Base-by-base conservation (phyloP, 2,329 filamentous ascomycete genomes). In the Colletotrichum sansevieriae region DNA sequence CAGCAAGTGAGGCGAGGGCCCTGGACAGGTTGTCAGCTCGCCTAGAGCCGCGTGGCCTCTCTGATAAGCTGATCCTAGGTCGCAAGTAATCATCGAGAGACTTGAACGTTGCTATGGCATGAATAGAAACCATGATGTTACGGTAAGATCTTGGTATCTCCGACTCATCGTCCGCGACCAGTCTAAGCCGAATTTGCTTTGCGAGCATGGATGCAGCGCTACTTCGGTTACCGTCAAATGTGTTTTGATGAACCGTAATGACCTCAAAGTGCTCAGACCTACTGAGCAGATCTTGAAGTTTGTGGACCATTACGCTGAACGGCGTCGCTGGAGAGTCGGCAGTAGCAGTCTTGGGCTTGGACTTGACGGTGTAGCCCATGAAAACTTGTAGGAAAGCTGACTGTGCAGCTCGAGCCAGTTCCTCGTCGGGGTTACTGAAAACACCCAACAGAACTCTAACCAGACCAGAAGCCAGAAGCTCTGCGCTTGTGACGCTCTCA, bases 221-320 rank as follows among this genome's bases (percentile, higher is more conserved):
- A 79, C 91, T 97, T 68, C 95, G 90, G 73, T 93, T 97, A 62
- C 92, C 93, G 77, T 98, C 95, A 73, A 95, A 92, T 5, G 93
- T 91, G 74, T 97, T 97, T 71, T 97, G 92, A 78, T 97, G 94
- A 63, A 98, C 95, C 8, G 96, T 99, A 70, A 97, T 89, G 51
- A 99, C 95, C 77, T 99, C 96, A 75, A 98, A 99, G 83, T 98
- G 95, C 83, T 99, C 96, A 39, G 95, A 97, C 73, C 96, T 91
- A 83, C 96, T 99, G 65, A 99, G 87, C 66, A 99, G 84, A 81
- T 99, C 96, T 80, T 99, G 96, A 37, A 99, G 85, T 79, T 99
- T 99, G 78, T 95, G 92, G 46, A 97, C 91, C 78, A 99, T 86
- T 60, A 97, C 88, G 75, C 94, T 96, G 78, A 98, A 97, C 1